phyloP scores from a whole-genome alignment of 345 rosid species.

The Anastatica hierochuntica region DNA sequence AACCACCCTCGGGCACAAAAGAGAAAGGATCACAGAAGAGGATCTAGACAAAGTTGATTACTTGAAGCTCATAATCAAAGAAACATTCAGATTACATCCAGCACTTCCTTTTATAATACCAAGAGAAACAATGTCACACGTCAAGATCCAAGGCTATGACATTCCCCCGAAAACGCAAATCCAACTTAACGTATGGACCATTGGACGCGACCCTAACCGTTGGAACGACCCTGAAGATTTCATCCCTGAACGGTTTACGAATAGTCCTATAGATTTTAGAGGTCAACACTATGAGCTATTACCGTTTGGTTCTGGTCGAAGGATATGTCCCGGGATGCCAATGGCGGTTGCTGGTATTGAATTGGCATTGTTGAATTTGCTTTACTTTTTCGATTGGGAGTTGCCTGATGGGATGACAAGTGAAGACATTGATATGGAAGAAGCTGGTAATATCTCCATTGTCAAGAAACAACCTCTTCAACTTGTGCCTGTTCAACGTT shows the following conservation, averaged over 20 bases:
- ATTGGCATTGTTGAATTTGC: slow-evolving; percentile 13
- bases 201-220: slow-evolving; percentile 34
- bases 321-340: slow-evolving; percentile 37
- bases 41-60: slow-evolving; percentile 49
- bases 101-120: slow-evolving; percentile 29
- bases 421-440: no score
- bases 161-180: slow-evolving; percentile 40
- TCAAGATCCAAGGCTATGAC: slow-evolving; percentile 29
- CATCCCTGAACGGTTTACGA: no score
- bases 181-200: slow-evolving; percentile 38
- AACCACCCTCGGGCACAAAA: background rate
- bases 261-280: no score
- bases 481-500: slow-evolving; percentile 10
- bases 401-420: slow-evolving; percentile 12
- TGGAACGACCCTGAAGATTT: slow-evolving; percentile 45
- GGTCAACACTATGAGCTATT: no score
- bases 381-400: slow-evolving; percentile 22
- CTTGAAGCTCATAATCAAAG: slow-evolving; percentile 46
- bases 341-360: slow-evolving; percentile 18
- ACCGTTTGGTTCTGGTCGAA: no score
- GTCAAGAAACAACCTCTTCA: slow-evolving; percentile 27
- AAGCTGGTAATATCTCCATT: background rate
- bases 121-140: slow-evolving; percentile 35
- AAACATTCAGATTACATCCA: slow-evolving; percentile 57
- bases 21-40: slow-evolving; percentile 33